Evolutionary conservation across 345 rosid genomes (phyloP).

Genomic region (Gossypium herbaceum): DNA sequence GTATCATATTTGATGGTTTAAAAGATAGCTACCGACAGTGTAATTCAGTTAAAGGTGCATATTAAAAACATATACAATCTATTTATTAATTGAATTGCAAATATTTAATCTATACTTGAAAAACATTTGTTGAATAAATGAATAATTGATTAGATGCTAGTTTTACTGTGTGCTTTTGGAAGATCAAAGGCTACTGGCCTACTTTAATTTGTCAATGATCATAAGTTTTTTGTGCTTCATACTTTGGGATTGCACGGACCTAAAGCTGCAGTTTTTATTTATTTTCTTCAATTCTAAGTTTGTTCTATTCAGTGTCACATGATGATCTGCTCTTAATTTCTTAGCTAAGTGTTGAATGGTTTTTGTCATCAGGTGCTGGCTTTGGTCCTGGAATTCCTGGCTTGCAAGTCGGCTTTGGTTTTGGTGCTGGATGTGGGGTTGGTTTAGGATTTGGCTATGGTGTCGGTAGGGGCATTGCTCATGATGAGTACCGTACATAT

Average conservation of each 20-base stretch:
- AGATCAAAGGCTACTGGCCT: neutral
- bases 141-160: neutral
- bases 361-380: conserved; percentile 51
- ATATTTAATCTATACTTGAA: neutral
- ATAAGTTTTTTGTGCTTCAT: neutral
- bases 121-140: neutral
- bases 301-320: neutral
- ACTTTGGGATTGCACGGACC: conserved; percentile 5
- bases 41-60: too few relatives aligned
- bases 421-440: conserved; percentile 86
- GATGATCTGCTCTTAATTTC: neutral
- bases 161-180: neutral
- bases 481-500: conserved; percentile 41
- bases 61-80: neutral
- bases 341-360: neutral
- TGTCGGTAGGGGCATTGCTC: conserved; percentile 68
- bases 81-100: neutral
- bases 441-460: conserved; percentile 94
- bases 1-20: too few relatives aligned
- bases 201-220: neutral
- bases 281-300: neutral
- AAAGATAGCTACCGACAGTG: too few relatives aligned
- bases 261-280: neutral
- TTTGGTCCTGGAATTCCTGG: conserved; percentile 87
- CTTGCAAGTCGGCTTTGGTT: conserved; percentile 66